Evolutionary conservation across 768 basidiomycete species (phyloP).

Genomic region (Pleurotus tuber-regium): DNA sequence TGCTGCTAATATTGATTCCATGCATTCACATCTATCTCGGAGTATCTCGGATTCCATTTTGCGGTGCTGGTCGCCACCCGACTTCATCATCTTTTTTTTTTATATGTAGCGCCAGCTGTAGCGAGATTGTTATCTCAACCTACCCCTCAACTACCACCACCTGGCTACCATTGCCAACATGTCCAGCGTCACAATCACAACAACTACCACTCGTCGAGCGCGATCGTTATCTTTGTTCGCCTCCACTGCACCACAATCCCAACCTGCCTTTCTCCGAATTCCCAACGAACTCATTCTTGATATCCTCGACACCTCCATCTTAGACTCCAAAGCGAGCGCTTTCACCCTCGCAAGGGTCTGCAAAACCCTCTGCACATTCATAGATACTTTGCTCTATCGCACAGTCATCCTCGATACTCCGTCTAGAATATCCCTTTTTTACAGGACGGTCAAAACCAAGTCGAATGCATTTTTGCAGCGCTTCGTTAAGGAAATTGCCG

Average conservation of each 20-base stretch:
- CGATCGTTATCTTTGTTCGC: conserved; percentile 19
- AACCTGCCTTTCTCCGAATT: conserved; percentile 23
- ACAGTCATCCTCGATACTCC: conserved; percentile 33
- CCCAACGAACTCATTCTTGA: conserved; percentile 36
- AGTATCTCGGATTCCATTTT: too few species aligned
- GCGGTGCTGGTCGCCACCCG: too few species aligned
- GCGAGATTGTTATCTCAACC: too few species aligned
- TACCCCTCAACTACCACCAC: too few species aligned
- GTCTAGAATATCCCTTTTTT: conserved; percentile 29
- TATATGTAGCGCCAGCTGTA: too few species aligned
- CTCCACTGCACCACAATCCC: conserved; percentile 16
- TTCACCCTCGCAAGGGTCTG: conserved; percentile 31
- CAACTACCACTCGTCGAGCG: conserved; percentile 1
- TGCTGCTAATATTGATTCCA: too few species aligned
- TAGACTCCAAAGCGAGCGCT: conserved; percentile 24
- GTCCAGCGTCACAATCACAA: conserved; percentile 10
- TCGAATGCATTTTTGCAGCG: conserved; percentile 23
- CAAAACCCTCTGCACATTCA: conserved; percentile 26
- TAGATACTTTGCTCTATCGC: conserved; percentile 36
- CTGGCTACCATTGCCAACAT: not conserved
- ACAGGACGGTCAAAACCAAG: conserved; percentile 31
- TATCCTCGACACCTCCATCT: conserved; percentile 34
- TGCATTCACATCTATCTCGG: too few species aligned
- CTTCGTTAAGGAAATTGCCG: conserved; percentile 34
- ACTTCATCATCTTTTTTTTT: too few species aligned